phyloP scores from a whole-genome alignment of 495 filamentous ascomycete species.

The Parathielavia hyrcaniae region DNA sequence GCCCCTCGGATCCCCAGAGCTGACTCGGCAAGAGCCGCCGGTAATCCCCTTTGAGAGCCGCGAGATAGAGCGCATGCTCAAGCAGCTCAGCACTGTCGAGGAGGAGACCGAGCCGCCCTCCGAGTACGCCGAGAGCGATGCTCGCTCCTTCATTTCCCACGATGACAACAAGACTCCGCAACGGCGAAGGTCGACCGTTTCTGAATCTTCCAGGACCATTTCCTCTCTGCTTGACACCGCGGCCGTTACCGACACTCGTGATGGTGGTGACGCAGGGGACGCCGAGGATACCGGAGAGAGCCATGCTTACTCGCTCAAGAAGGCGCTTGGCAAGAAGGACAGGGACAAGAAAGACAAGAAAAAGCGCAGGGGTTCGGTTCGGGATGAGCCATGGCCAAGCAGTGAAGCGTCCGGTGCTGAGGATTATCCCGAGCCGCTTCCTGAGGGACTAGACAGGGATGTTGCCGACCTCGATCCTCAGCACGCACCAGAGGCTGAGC shows the following conservation, averaged over 20 bases:
- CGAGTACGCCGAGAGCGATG: conserved; percentile 17
- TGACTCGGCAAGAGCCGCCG: conserved; percentile 4
- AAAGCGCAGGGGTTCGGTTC: conserved; percentile 22
- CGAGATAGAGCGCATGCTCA: conserved; percentile 21
- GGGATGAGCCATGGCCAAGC: conserved; percentile 22
- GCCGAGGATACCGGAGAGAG: neutral
- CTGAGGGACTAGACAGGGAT: neutral
- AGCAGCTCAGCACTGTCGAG: conserved; percentile 29
- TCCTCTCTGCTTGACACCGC: conserved; percentile 1
- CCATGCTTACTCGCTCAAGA: conserved; percentile 23
- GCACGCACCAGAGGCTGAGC: neutral
- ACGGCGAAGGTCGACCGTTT: conserved; percentile 7
- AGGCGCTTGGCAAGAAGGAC: conserved; percentile 9
- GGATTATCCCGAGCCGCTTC: conserved; percentile 1
- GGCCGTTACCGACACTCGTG: neutral
- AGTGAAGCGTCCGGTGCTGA: conserved; percentile 18
- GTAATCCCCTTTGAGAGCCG: conserved; percentile 18
- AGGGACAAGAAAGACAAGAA: conserved; percentile 29
- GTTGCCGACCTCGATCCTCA: conserved; percentile 7
- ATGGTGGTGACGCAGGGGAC: neutral
- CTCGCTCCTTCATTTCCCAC: conserved; percentile 13
- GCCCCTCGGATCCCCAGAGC: conserved; percentile 22
- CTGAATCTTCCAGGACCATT: conserved; percentile 14
- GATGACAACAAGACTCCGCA: conserved; percentile 4
- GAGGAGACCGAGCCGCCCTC: conserved; percentile 25